Base-by-base conservation (phyloP, 2,329 filamentous ascomycete species). In the Paraconiothyrium sp. region DNA sequence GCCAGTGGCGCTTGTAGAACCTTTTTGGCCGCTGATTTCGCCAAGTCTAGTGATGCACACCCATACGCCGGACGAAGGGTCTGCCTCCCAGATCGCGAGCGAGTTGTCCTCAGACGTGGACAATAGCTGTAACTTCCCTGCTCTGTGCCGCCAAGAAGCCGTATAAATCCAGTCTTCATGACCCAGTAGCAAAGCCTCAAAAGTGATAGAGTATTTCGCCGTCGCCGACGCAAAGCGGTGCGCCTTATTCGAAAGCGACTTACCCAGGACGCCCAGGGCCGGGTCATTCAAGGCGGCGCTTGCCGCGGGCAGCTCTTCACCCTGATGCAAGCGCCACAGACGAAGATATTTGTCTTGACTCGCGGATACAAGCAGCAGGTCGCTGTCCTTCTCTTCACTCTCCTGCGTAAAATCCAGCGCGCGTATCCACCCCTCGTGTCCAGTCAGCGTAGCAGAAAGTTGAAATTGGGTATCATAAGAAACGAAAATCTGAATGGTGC, bases 101-200 rank as follows among this genome's bases (percentile, higher is more conserved):
- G 95, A 97, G 75, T 97, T 98, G 76, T 99, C 95, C 3, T 95
- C 95, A 3, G 95, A 98, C 0, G 94, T 90, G 1, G 94, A 94
- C 3, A 99, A 86, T 9, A 97, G 86, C 68, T 91, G 92, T 13
- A 91, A 83, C 61, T 84, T 87, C 52, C 77, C 79, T 61, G 82
- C 80, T 14, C 79, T 72, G 47, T 82, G 83, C 61, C 86, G 85
- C 94, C 94, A 97, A 58, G 85, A 84, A 1, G 92, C 90, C 59
- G 92, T 96, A 79, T 97, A 98, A 60, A 99, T 94, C 95, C 95
- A 99, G 73, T 99, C 95, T 75, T 99, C 95, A 74, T 99, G 95
- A 9, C 95, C 95, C 2, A 99, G 86, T 6, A 99, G 85, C 2
- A 99, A 83, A 1, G 95, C 95, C 78, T 99, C 95, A 68, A 99